Evolutionary conservation across 108 stramenopile species (phyloP).

Genomic region (Discostella stelligeroides): DNA sequence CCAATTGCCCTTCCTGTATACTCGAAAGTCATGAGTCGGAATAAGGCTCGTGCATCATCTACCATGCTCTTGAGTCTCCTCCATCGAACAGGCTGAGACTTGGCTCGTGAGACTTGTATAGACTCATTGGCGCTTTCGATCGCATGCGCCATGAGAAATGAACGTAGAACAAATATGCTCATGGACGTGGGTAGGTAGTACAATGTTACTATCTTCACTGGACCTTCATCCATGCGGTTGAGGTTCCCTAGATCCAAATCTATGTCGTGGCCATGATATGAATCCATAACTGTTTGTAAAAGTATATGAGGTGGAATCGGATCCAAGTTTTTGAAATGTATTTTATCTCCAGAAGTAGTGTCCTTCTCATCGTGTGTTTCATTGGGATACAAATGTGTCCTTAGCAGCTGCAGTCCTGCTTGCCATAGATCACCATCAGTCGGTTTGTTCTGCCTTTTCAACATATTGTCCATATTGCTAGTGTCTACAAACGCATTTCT

Average conservation of each 20-base stretch:
- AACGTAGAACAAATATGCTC: constrained; percentile 34
- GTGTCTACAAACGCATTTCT: constrained; percentile 1
- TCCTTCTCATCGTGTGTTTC: background rate
- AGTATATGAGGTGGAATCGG: constrained; percentile 28
- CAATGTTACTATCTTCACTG: background rate
- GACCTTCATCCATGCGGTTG: background rate
- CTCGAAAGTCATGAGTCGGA: constrained; percentile 28
- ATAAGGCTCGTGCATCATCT: constrained; percentile 29
- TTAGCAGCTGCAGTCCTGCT: background rate
- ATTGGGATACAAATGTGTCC: background rate
- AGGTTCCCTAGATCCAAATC: constrained; percentile 3
- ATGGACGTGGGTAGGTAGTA: constrained; percentile 19
- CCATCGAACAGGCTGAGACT: constrained; percentile 23
- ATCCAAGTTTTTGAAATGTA: constrained; percentile 1
- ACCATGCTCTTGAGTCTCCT: constrained; percentile 40
- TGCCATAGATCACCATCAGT: constrained; percentile 13
- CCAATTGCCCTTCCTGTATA: constrained; percentile 10
- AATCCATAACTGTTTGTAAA: constrained; percentile 28
- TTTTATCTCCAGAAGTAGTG: too few relatives aligned
- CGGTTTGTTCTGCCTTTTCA: background rate
- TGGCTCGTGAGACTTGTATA: constrained; percentile 7
- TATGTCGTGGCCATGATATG: constrained; percentile 23
- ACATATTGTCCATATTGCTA: background rate
- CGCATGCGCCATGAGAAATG: constrained; percentile 22
- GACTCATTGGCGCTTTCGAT: constrained; percentile 23